Base-by-base conservation (phyloP, 2,329 filamentous ascomycete genomes). In the Lecanicillium sp. region DNA sequence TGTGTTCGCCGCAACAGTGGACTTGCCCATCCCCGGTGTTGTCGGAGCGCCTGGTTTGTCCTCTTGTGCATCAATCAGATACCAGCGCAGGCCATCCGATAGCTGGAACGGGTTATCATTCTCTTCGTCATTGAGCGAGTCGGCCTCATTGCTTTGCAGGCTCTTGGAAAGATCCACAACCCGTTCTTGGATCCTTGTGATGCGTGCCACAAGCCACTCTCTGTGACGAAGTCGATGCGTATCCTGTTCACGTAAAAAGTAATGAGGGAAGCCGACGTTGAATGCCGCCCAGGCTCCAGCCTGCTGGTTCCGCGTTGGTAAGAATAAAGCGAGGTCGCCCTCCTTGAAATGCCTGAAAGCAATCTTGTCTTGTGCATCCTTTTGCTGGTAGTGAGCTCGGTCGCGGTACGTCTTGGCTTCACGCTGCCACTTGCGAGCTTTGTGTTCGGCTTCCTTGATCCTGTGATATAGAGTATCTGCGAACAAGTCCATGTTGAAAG, bases 61-160 rank as follows among this genome's bases (percentile, higher is more conserved):
- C 61, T 98, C 92, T 2, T 78, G 73, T 0, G 92, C 92, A 55
- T 98, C 90, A 27, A 98, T 81, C 5, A 98, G 74, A 60, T 95
- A 96, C 92, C 92, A 98, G 25, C 90, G 80, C 34, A 98, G 66
- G 3, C 92, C 92, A 52, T 98, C 92, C 0, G 88, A 95, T 11
- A 98, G 72, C 51, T 95, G 89, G 58, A 98, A 98, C 0, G 92
- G 92, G 53, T 98, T 98, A 48, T 96, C 92, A 46, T 95, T 88
- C 47, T 94, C 87, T 29, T 81, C 79, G 11, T 75, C 72, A 35
- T 68, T 70, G 25, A 67, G 51, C 2, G 70, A 72, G 42, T 72
- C 71, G 2, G 65, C 67, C 43, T 73, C 71, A 14, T 56, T 64
- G 46, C 49, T 54, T n/a, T 17, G 16, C 42, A 92, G 66, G 17